Base-by-base conservation (phyloP, 2,329 filamentous ascomycete genomes). In the Byssoonygena ceratinophila region DNA sequence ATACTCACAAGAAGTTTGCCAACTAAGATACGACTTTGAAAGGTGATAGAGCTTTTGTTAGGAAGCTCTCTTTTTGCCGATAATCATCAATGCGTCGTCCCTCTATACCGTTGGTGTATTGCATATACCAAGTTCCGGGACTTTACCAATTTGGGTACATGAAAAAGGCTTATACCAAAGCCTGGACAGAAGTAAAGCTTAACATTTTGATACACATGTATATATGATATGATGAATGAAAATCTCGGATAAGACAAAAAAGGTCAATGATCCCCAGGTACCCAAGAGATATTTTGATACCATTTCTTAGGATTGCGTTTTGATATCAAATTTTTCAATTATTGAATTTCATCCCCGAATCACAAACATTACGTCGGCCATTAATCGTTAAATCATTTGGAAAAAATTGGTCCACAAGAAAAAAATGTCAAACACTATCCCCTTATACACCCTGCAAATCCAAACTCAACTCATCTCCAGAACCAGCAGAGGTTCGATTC, bases 1-100 rank as follows among this genome's bases (percentile, higher is more conserved):
- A 81, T 56, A 83, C 84, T 64, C 84, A 92, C 74, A 84, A 84
- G 71, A 65, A 69, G 59, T 60, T 55, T 45, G 46, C 46, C 37
- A 55, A 55, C 20, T 53, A 55, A 39, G 14, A 31, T n/a, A 37
- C 41, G 29, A 11, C 9, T 34, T 25, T 14, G 12, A 18, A 16
- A n/a, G n/a, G 5, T 20, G 12, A 73, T 59, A 81, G 80, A 5
- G 14, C 18, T 32, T 32, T 45, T 20, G 3, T 31, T 18, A 59
- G 75, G 75, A 57, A 85, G 14, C 3, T 3, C 3, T 18, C 14
- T 5, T 18, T 37, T 37, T n/a, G n/a, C n/a, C n/a, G n/a, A n/a
- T n/a, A n/a, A n/a, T n/a, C n/a, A n/a, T n/a, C n/a, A n/a, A n/a
- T n/a, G n/a, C n/a, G n/a, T n/a, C n/a, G n/a, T n/a, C n/a, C n/a